These are phyloP conservation scores for Hericium rajendrae DNA, from an alignment of 768 basidiomycete genomes.

Conservation along the genomic window DNA sequence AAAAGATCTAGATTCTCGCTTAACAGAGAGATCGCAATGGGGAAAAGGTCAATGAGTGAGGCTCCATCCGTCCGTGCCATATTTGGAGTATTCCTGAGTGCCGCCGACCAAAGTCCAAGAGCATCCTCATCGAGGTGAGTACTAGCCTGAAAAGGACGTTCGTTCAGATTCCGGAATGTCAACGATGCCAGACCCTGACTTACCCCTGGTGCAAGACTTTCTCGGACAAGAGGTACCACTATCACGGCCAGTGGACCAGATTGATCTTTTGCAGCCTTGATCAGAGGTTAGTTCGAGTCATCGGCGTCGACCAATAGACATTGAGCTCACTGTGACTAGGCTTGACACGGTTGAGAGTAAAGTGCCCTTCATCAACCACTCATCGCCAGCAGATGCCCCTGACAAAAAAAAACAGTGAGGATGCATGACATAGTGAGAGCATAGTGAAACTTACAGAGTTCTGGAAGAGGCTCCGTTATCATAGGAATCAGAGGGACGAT, in stretches of 20 bases:
- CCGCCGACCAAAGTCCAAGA: constrained; percentile 62
- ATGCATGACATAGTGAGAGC: constrained; percentile 1
- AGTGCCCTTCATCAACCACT: constrained; percentile 63
- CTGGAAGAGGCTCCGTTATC: constrained; percentile 57
- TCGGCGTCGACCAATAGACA: not conserved
- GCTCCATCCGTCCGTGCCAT: constrained; percentile 36
- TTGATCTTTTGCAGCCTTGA: constrained; percentile 56
- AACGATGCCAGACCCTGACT: constrained; percentile 23
- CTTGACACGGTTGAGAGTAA: constrained; percentile 63
- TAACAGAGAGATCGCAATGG: constrained; percentile 49
- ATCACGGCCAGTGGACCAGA: constrained; percentile 46
- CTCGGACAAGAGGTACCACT: constrained; percentile 54
- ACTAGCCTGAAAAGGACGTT: constrained; percentile 33
- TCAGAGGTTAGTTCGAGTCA: not conserved
- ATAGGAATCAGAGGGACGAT: constrained; percentile 56
- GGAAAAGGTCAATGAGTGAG: constrained; percentile 56
- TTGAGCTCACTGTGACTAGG: constrained; percentile 47
- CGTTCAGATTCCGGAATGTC: not conserved
- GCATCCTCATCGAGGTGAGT: constrained; percentile 72
- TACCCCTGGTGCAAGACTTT: constrained; percentile 44
- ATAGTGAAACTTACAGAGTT: constrained; percentile 50
- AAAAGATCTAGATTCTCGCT: constrained; percentile 65
- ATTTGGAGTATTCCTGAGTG: constrained; percentile 53
- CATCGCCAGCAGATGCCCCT: constrained; percentile 64
- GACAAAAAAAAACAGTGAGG: constrained; percentile 7